Evolutionary conservation across 345 rosid genomes (phyloP).

Genomic region (Gossypium raimondii): DNA sequence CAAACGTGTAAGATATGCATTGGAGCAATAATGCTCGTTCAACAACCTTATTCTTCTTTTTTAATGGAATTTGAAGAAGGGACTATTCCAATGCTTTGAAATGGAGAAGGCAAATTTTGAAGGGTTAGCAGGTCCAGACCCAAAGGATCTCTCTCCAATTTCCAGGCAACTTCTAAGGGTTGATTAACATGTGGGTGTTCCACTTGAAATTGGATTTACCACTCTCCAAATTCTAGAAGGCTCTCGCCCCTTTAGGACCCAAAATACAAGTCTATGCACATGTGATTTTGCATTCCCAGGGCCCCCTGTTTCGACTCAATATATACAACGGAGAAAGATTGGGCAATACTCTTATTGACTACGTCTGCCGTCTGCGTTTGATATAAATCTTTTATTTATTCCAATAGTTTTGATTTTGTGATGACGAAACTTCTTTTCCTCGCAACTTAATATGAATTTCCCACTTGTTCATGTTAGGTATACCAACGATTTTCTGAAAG

Average conservation of each 20-base stretch:
- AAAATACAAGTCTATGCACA: neutral
- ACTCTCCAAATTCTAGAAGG: neutral
- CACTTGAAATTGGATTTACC: neutral
- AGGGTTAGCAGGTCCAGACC: neutral
- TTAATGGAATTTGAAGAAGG: neutral
- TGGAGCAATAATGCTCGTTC: neutral
- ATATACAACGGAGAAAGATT: neutral
- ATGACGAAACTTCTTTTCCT: too few species aligned
- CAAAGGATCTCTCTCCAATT: too few species aligned
- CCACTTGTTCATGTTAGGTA: too few species aligned
- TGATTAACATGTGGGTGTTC: neutral
- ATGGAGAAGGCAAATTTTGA: neutral
- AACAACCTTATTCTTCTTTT: neutral
- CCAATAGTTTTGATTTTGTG: too few species aligned
- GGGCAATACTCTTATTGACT: neutral
- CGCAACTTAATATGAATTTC: too few species aligned
- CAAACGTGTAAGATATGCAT: neutral
- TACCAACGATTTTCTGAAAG: too few species aligned
- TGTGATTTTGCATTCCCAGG: neutral
- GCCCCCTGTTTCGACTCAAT: neutral
- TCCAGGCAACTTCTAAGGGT: neutral
- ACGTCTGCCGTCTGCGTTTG: too few species aligned
- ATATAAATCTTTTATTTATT: too few species aligned
- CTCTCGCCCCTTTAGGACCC: neutral
- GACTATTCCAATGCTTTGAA: neutral